Evolutionary conservation across 139 green algal species (phyloP).

Genomic region (Picochlorum costavermella): DNA sequence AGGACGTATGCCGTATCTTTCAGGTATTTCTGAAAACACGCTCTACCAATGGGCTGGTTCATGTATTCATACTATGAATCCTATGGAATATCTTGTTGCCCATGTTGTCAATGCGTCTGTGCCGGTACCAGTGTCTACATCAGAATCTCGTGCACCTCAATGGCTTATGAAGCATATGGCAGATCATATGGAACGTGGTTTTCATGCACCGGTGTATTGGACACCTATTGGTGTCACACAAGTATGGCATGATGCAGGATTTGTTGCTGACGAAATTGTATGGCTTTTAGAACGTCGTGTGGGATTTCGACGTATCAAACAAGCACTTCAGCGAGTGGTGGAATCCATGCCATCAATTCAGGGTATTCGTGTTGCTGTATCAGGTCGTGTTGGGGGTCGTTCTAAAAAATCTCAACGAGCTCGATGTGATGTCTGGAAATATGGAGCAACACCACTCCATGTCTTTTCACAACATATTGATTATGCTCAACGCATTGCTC

Average conservation of each 20-base stretch:
- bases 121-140: background rate
- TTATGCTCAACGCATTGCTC: conserved; percentile 17
- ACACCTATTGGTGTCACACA: background rate
- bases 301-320: conserved; percentile 19
- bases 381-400: conserved; percentile 22
- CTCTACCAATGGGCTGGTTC: no score
- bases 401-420: conserved; percentile 30
- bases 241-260: conserved; percentile 7
- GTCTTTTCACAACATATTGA: conserved; percentile 10
- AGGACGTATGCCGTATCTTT: no score
- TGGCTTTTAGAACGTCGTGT: conserved; percentile 23
- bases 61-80: no score
- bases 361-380: conserved; percentile 25
- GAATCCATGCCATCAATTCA: conserved; percentile 9
- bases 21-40: no score
- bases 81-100: no score
- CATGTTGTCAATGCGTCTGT: no score
- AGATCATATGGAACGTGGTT: background rate
- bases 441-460: conserved; percentile 23
- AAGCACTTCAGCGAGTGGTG: conserved; percentile 15
- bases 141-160: background rate
- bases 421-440: conserved; percentile 21
- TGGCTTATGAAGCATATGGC: background rate
- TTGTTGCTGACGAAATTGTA: conserved; percentile 22
- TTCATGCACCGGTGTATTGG: background rate